phyloP scores from a whole-genome alignment of 345 rosid species.

The Citrus unshiu region DNA sequence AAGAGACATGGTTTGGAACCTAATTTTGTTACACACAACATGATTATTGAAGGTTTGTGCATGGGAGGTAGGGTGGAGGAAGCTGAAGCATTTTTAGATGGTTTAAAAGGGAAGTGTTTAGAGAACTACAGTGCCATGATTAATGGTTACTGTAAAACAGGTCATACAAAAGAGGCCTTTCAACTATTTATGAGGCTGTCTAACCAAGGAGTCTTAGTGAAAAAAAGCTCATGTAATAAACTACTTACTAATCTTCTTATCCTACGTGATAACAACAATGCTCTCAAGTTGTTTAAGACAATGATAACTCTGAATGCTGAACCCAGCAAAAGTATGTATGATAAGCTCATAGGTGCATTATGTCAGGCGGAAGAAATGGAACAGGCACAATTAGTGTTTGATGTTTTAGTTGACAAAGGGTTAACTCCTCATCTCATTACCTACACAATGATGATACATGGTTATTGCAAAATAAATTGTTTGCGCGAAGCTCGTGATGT shows the following conservation, averaged over 20 bases:
- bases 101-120: slow-evolving; percentile 31
- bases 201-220: slow-evolving; percentile 28
- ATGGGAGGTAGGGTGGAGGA: slow-evolving; percentile 13
- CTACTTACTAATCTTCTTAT: slow-evolving; percentile 44
- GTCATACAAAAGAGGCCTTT: slow-evolving; percentile 41
- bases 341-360: slow-evolving; percentile 43
- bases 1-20: no score
- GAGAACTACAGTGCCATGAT: slow-evolving; percentile 57
- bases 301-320: slow-evolving; percentile 42
- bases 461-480: slow-evolving; percentile 48
- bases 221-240: slow-evolving; percentile 44
- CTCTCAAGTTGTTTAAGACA: slow-evolving; percentile 32
- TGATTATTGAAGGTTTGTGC: slow-evolving; percentile 73
- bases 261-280: slow-evolving; percentile 39
- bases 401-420: slow-evolving; percentile 32
- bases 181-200: slow-evolving; percentile 30
- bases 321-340: slow-evolving; percentile 43
- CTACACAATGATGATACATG: slow-evolving; percentile 66
- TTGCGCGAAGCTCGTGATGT: slow-evolving; percentile 41
- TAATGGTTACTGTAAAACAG: slow-evolving; percentile 59
- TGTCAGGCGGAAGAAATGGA: slow-evolving; percentile 37
- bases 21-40: slow-evolving; percentile 36
- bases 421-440: slow-evolving; percentile 44
- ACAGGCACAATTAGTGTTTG: slow-evolving; percentile 40
- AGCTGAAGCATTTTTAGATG: slow-evolving; percentile 52